phyloP scores from a whole-genome alignment of 495 filamentous ascomycete genomes.

The Lasiosphaeriaceae sp. region DNA sequence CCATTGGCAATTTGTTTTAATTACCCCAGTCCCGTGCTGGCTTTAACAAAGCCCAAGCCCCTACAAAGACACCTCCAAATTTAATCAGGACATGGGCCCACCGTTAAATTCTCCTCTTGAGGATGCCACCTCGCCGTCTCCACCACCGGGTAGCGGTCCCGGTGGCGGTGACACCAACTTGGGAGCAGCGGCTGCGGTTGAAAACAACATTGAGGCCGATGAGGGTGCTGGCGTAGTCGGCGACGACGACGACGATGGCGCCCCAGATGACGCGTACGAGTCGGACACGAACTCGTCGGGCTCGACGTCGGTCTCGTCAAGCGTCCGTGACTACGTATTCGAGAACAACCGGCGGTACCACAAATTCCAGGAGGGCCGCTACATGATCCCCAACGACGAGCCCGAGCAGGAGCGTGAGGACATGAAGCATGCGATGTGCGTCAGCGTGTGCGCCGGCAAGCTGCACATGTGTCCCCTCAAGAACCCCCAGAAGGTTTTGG shows the following conservation, averaged over 20 bases:
- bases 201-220: neutral
- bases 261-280: conserved; percentile 11
- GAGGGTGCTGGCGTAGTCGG: neutral
- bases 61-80: too few species aligned
- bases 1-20: too few species aligned
- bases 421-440: conserved; percentile 46
- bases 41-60: too few species aligned
- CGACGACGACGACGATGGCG: neutral
- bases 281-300: conserved; percentile 4
- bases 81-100: too few species aligned
- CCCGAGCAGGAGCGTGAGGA: conserved; percentile 58
- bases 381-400: conserved; percentile 50
- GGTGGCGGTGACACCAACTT: too few species aligned
- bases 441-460: conserved; percentile 32
- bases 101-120: too few species aligned
- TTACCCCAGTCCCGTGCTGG: too few species aligned
- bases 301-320: conserved; percentile 36
- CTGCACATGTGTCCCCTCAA: conserved; percentile 49
- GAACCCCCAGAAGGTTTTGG: conserved; percentile 48
- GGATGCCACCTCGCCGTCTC: too few species aligned
- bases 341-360: conserved; percentile 57
- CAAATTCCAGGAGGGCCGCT: conserved; percentile 50
- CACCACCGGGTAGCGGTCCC: too few species aligned
- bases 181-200: too few species aligned
- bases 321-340: conserved; percentile 36